Evolutionary conservation across 2,329 filamentous ascomycete genomes (phyloP).

Genomic region (Hypomyces perniciosus): DNA sequence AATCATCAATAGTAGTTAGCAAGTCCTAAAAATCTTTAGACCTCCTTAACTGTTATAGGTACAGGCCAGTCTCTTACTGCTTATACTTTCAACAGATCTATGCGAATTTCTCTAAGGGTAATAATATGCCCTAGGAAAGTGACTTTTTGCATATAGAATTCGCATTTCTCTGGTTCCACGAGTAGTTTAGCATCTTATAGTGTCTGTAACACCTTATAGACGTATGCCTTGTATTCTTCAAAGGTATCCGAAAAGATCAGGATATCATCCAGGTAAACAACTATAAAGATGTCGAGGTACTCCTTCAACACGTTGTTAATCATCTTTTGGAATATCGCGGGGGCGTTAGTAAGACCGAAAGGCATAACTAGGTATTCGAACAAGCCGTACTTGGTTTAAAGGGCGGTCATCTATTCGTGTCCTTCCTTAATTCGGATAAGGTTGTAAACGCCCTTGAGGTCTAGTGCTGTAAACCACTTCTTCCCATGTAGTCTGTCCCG

Average conservation of each 20-base stretch:
- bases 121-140: slow-evolving; percentile 15
- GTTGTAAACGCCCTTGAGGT: slow-evolving; percentile 24
- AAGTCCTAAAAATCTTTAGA: slow-evolving; percentile 15
- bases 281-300: slow-evolving; percentile 16
- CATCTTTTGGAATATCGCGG: slow-evolving; percentile 15
- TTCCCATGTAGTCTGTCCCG: slow-evolving; percentile 16
- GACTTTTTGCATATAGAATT: slow-evolving; percentile 14
- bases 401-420: slow-evolving; percentile 32
- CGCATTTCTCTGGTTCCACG: slow-evolving; percentile 13
- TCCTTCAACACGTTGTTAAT: slow-evolving; percentile 15
- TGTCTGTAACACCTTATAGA: slow-evolving; percentile 16
- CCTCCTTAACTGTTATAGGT: slow-evolving; percentile 9
- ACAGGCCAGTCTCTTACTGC: slow-evolving; percentile 1
- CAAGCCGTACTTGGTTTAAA: no score
- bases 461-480: slow-evolving; percentile 12
- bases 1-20: slow-evolving; percentile 1
- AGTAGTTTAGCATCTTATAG: no score
- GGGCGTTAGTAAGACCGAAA: slow-evolving; percentile 20
- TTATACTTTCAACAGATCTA: slow-evolving; percentile 14
- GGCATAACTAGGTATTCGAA: no score
- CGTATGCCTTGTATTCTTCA: slow-evolving; percentile 16
- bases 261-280: slow-evolving; percentile 18
- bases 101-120: slow-evolving; percentile 8
- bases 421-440: slow-evolving; percentile 25
- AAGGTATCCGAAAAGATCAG: slow-evolving; percentile 17